Evolutionary conservation across 192 early-diverging fungal genomes (phyloP).

Genomic region (Rhizophagus sp.): DNA sequence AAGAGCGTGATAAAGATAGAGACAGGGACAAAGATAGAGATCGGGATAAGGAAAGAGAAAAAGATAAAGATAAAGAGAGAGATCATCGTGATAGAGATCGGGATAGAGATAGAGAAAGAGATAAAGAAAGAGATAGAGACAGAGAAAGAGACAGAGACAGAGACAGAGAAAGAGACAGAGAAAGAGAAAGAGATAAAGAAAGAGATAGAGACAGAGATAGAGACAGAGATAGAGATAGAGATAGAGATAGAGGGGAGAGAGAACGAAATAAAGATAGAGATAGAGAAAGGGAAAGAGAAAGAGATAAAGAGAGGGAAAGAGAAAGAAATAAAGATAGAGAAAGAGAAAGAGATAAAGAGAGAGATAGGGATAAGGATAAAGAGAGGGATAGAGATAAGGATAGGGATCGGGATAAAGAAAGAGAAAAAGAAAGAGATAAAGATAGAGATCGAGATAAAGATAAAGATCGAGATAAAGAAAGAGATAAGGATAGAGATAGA

Average conservation of each 20-base stretch:
- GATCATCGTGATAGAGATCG: conserved; percentile 17
- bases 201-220: not conserved
- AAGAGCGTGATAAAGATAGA: conserved; percentile 4
- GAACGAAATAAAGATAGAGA: too few species aligned
- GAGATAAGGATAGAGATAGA: not conserved
- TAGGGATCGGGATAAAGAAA: conserved; percentile 1
- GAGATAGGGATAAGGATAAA: not conserved
- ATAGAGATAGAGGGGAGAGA: conserved; percentile 27
- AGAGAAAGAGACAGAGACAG: conserved; percentile 37
- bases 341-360: not conserved
- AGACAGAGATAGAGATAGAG: conserved; percentile 11
- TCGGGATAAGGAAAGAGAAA: conserved; percentile 31
- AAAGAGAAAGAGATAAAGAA: conserved; percentile 23
- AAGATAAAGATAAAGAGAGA: conserved; percentile 1
- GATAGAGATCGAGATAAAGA: not conserved
- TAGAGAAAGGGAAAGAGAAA: conserved; percentile 29
- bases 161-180: conserved; percentile 33
- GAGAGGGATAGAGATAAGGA: conserved; percentile 14
- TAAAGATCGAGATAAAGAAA: not conserved
- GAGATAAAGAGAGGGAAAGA: conserved; percentile 21
- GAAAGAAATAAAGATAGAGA: conserved; percentile 19
- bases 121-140: conserved; percentile 48
- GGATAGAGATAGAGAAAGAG: conserved; percentile 43
- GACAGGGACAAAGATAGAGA: conserved; percentile 38
- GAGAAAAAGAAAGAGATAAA: not conserved